phyloP scores from a whole-genome alignment of 2,329 filamentous ascomycete genomes.

The Aureobasidium zeae region DNA sequence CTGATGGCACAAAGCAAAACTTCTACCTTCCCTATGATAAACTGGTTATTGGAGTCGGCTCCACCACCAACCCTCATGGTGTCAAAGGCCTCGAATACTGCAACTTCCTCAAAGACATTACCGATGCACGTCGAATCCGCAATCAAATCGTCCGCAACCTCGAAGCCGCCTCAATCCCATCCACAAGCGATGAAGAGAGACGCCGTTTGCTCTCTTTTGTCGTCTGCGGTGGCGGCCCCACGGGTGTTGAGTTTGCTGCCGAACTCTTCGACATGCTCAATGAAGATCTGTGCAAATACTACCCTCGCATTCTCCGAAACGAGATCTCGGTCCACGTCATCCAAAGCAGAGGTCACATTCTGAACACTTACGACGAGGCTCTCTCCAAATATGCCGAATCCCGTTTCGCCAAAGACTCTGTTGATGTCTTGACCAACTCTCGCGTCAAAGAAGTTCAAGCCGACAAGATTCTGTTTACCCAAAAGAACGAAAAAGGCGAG shows the following conservation, averaged over 20 bases:
- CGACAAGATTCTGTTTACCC: conserved; percentile 82
- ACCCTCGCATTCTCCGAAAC: conserved; percentile 84
- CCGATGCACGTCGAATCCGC: conserved; percentile 80
- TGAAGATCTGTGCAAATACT: conserved; percentile 76
- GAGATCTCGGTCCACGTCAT: conserved; percentile 97
- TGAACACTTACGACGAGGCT: conserved; percentile 96
- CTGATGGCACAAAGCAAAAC: conserved; percentile 59
- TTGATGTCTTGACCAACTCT: conserved; percentile 86
- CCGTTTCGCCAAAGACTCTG: conserved; percentile 80
- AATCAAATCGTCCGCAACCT: conserved; percentile 84
- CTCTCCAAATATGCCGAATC: conserved; percentile 87
- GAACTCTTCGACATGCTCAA: conserved; percentile 95
- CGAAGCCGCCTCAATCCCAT: conserved; percentile 85
- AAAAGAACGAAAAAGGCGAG: conserved; percentile 64
- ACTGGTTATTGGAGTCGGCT: conserved; percentile 83
- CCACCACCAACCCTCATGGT: conserved; percentile 86
- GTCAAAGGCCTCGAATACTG: conserved; percentile 92
- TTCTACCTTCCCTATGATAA: conserved; percentile 99
- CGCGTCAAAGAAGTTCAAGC: conserved; percentile 78
- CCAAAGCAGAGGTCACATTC: conserved; percentile 85
- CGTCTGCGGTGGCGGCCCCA: conserved; percentile 89
- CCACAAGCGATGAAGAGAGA: conserved; percentile 79
- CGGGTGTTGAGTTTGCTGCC: conserved; percentile 93
- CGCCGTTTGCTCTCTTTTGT: conserved; percentile 86
- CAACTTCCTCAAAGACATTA: conserved; percentile 90